Evolutionary conservation across 2,329 filamentous ascomycete genomes (phyloP), one percentile per base, ranked within the genome.

Genomic region (Fusarium sp.): DNA sequence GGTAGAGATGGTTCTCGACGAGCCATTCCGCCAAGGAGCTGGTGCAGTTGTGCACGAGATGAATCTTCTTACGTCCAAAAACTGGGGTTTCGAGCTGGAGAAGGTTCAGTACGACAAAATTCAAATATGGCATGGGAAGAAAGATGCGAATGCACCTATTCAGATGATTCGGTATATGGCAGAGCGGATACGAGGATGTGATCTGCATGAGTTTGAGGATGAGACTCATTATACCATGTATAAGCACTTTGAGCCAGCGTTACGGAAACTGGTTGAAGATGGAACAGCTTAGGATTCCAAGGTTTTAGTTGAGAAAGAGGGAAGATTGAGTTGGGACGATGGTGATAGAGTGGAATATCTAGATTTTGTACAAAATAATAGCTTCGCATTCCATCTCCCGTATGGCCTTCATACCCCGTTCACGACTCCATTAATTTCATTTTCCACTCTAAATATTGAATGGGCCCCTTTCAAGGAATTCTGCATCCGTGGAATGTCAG

Each of bases 161-260:
- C 62, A 60, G 25, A 78, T 79, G 75, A 77, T 82, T 8, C 76
- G 80, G n/a, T 82, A 80, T 55, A 78, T 84, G 75, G 79, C 80
- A 2, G 73, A 81, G 31, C 72, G 73, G 17, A 52, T 85, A 35
- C 81, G 80, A 5, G 73, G 83, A 38, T 74, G 74, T 8, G 68
- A 67, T 6, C 65, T 84, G 14, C 68, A 71, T 4, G 81, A 83
- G 65, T 81, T 78, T 42, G 74, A 77, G 18, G 76, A 76, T 3
- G 79, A 82, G 12, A 79, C 74, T 7, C 81, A 83, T 50, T 81
- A 78, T 45, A 79, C 76, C 5, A 71, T 80, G 65, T 76, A 62
- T 4, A 62, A 71, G n/a, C 68, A 79, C 20, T 18, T 78, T 13
- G 74, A 78, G 3, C 50, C 52, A 1, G 70, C 71, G 1, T 13